A percentile compares a stretch with the other conserved stretches of the same genome.
Evolutionary conservation across 1,139 yeast species (phyloP).

Genomic region (Kodamaea suecica): DNA sequence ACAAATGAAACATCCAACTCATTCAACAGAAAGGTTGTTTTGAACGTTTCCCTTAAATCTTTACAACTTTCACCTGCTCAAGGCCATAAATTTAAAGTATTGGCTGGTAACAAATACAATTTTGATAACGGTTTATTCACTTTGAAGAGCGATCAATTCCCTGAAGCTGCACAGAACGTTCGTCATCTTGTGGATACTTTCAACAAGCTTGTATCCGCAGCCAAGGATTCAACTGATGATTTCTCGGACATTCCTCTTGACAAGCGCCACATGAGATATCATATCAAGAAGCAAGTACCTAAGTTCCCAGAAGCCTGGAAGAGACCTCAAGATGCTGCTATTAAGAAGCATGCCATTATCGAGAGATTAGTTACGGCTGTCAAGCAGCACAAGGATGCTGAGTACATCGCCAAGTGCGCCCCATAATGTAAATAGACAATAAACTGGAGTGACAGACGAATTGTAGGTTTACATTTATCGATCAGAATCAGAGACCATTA

Average conservation of each 20-base stretch:
- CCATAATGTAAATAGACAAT: conserved; percentile 5
- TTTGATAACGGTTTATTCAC: conserved; percentile 54
- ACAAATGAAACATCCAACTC: conserved; percentile 64
- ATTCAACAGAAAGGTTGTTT: conserved; percentile 65
- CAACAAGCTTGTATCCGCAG: conserved; percentile 55
- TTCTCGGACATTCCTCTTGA: conserved; percentile 82
- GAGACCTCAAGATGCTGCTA: conserved; percentile 68
- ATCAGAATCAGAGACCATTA: neutral
- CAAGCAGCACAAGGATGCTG: conserved; percentile 31
- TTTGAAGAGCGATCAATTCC: conserved; percentile 60
- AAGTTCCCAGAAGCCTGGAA: conserved; percentile 83
- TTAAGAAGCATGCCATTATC: conserved; percentile 30
- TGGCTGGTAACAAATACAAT: conserved; percentile 79
- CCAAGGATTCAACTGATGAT: conserved; percentile 61
- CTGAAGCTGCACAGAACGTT: conserved; percentile 85
- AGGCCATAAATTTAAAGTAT: conserved; percentile 70
- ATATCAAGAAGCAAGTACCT: conserved; percentile 36
- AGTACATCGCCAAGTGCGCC: conserved; percentile 15
- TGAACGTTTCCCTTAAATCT: conserved; percentile 52
- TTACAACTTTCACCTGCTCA: conserved; percentile 52
- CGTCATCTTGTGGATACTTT: conserved; percentile 66
- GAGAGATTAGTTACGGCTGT: conserved; percentile 35
- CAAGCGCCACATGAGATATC: conserved; percentile 59
- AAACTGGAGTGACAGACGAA: too few species aligned
- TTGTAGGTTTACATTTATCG: neutral